These are phyloP conservation scores for Buddleja alternifolia DNA, from an alignment of 257 asterid genomes.

Conservation along the genomic window DNA sequence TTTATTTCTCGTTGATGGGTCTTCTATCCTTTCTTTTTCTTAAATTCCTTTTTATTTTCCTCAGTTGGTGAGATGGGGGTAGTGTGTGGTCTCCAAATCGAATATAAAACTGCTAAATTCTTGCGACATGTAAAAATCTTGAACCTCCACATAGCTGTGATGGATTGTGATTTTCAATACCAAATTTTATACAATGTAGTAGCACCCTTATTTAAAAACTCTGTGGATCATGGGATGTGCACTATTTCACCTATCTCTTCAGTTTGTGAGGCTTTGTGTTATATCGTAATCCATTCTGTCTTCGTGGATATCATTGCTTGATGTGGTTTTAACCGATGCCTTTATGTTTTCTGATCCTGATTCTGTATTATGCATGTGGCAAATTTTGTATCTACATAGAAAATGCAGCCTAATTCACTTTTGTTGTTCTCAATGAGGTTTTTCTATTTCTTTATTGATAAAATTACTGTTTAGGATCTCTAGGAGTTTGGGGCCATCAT, in stretches of 20 bases:
- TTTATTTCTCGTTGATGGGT: not conserved
- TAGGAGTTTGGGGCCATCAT: conserved; percentile 38
- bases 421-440: conserved; percentile 8
- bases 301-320: not conserved
- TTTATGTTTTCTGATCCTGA: conserved; percentile 8
- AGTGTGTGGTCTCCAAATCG: not conserved
- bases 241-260: not conserved
- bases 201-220: not conserved
- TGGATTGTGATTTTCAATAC: conserved; percentile 6
- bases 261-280: not conserved
- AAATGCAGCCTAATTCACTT: not conserved
- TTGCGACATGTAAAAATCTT: not conserved
- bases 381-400: not conserved
- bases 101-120: not conserved
- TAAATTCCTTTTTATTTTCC: not conserved
- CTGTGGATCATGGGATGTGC: conserved; percentile 1
- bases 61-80: not conserved
- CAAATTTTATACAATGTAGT: conserved; percentile 1
- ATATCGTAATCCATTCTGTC: not conserved
- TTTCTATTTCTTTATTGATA: conserved; percentile 13
- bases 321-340: not conserved
- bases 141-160: not conserved
- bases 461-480: conserved; percentile 22
- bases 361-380: conserved; percentile 4
- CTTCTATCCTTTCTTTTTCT: not conserved